Conservation (phyloP, 805 yeast genomes). For the Yarrowia sp. region DNA sequence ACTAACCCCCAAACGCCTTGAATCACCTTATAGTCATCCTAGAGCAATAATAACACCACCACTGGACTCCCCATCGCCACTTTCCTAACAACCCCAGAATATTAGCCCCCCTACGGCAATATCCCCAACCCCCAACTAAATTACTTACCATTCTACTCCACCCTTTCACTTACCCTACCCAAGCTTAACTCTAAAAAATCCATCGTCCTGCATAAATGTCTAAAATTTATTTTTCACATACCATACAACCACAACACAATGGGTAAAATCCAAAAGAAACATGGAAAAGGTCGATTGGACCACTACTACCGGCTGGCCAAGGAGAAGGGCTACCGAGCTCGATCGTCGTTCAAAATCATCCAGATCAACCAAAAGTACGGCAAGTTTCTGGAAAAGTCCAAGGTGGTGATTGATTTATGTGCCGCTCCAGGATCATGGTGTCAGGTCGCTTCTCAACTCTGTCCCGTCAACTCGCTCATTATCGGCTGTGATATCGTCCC, state of each 20-base stretch:
- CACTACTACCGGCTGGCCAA: conserved; percentile 94
- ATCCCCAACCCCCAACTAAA: background rate
- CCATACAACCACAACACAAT: conserved; percentile 39
- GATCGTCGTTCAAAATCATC: conserved; percentile 93
- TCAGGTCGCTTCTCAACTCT: conserved; percentile 91
- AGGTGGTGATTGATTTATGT: conserved; percentile 95
- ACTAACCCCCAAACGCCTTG: too few species aligned
- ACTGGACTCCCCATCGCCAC: background rate
- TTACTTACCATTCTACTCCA: background rate
- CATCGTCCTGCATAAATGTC: background rate
- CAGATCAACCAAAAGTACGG: conserved; percentile 97
- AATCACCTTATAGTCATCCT: too few species aligned
- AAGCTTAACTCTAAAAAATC: background rate
- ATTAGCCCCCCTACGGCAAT: background rate
- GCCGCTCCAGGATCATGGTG: conserved; percentile 99
- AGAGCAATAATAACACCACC: too few species aligned
- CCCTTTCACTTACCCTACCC: background rate
- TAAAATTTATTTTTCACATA: background rate
- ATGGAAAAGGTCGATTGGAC: conserved; percentile 98
- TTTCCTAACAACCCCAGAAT: background rate
- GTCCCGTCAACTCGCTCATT: conserved; percentile 90
- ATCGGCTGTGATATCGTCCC: conserved; percentile 99
- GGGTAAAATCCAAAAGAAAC: conserved; percentile 93
- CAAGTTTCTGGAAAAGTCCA: conserved; percentile 88
- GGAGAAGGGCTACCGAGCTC: conserved; percentile 97